These are phyloP conservation scores for Cytospora piceicola DNA, from an alignment of 2,329 filamentous ascomycete genomes.

Conservation along the genomic window DNA sequence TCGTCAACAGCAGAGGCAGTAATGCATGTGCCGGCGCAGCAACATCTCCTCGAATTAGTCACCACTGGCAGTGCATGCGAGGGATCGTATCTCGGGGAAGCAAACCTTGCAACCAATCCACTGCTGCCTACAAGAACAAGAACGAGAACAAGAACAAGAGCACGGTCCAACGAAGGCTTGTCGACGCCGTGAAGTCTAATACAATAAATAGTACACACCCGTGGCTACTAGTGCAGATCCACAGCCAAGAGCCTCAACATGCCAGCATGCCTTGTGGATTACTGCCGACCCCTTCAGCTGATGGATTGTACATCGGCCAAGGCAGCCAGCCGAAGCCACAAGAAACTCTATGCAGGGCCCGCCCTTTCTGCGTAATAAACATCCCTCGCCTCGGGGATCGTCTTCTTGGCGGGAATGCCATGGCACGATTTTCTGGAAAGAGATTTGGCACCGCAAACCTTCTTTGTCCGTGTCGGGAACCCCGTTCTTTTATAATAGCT, in stretches of 20 bases:
- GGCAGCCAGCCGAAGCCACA: too few relatives aligned
- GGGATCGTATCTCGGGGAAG: constrained; percentile 16
- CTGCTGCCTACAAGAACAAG: too few relatives aligned
- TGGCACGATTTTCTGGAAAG: constrained; percentile 24
- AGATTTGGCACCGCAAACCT: constrained; percentile 25
- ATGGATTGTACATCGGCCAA: too few relatives aligned
- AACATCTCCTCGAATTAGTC: too few relatives aligned
- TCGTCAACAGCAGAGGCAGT: constrained; percentile 5
- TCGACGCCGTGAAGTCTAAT: too few relatives aligned
- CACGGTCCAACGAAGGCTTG: too few relatives aligned
- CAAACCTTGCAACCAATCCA: not conserved
- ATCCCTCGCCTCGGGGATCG: constrained; percentile 1
- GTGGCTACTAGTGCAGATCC: too few relatives aligned
- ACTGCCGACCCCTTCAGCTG: constrained; percentile 26
- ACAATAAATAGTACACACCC: too few relatives aligned
- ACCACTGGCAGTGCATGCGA: constrained; percentile 7
- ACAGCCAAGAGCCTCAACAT: constrained; percentile 1
- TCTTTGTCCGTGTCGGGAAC: constrained; percentile 18
- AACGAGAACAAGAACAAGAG: too few relatives aligned
- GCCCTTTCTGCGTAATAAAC: too few relatives aligned
- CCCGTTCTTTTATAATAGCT: not conserved
- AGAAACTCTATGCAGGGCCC: too few relatives aligned
- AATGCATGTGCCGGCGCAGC: not conserved
- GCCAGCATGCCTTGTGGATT: constrained; percentile 3
- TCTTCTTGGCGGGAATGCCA: constrained; percentile 20